Evolutionary conservation across 1,284 basidiomycete species (phyloP).

Genomic region (Polyporus tsugae): DNA sequence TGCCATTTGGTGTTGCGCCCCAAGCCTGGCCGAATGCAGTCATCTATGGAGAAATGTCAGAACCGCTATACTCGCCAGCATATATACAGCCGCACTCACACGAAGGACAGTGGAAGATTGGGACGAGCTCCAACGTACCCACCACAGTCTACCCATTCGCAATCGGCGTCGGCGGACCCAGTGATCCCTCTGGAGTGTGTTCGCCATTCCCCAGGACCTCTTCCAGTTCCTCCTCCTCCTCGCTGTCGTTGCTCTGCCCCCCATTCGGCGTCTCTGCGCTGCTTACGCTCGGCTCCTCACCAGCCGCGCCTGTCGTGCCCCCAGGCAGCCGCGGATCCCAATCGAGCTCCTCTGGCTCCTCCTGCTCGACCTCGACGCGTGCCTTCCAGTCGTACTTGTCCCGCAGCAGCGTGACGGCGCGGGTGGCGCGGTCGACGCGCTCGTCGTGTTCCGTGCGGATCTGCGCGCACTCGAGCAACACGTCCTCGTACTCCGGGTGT

Average conservation of each 20-base stretch:
- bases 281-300: slow-evolving; percentile 29
- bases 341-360: slow-evolving; percentile 77
- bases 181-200: slow-evolving; percentile 39
- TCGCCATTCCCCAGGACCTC: slow-evolving; percentile 46
- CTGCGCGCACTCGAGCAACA: slow-evolving; percentile 68
- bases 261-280: slow-evolving; percentile 40
- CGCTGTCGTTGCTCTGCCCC: slow-evolving; percentile 46
- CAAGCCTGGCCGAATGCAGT: background rate
- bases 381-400: slow-evolving; percentile 84
- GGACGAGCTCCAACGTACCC: background rate
- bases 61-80: background rate
- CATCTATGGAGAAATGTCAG: background rate
- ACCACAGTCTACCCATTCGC: background rate
- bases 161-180: slow-evolving; percentile 27
- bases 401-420: slow-evolving; percentile 74
- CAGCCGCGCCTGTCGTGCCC: background rate
- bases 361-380: slow-evolving; percentile 73
- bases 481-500: slow-evolving; percentile 60
- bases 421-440: slow-evolving; percentile 73
- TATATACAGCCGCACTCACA: background rate
- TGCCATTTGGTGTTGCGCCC: background rate
- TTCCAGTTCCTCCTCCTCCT: slow-evolving; percentile 53
- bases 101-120: background rate
- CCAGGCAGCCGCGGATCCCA: slow-evolving; percentile 61
- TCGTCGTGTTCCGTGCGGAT: slow-evolving; percentile 74